phyloP scores from a whole-genome alignment of 768 basidiomycete species.

The Boletus bicolor region DNA sequence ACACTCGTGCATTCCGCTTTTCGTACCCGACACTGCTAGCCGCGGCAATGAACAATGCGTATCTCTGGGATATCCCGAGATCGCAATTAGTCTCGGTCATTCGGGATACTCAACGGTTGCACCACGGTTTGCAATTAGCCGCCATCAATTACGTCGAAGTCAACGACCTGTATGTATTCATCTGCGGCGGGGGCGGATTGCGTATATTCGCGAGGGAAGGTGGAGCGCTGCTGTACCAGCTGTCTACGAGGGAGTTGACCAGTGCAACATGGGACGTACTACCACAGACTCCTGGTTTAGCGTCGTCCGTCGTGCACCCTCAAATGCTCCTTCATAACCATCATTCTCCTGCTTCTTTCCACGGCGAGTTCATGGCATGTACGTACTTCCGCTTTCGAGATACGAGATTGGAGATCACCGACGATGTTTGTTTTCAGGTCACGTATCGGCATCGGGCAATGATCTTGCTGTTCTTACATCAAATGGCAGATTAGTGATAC shows the following conservation, averaged over 20 bases:
- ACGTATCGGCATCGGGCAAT: slow-evolving; percentile 48
- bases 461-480: slow-evolving; percentile 30
- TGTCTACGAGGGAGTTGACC: slow-evolving; percentile 36
- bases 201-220: slow-evolving; percentile 52
- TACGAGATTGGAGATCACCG: background rate
- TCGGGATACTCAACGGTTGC: slow-evolving; percentile 18
- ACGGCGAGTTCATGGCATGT: slow-evolving; percentile 30
- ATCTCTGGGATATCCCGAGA: slow-evolving; percentile 60
- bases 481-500: slow-evolving; percentile 26
- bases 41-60: slow-evolving; percentile 42
- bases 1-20: slow-evolving; percentile 57
- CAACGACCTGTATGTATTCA: slow-evolving; percentile 51
- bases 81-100: slow-evolving; percentile 44
- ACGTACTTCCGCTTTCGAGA: background rate
- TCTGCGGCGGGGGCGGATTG: slow-evolving; percentile 49
- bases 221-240: slow-evolving; percentile 42
- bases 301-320: slow-evolving; percentile 17
- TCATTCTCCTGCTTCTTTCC: background rate
- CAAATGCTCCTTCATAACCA: slow-evolving; percentile 18
- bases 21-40: slow-evolving; percentile 65
- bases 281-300: slow-evolving; percentile 7
- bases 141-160: slow-evolving; percentile 66
- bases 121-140: slow-evolving; percentile 27
- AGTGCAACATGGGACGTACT: slow-evolving; percentile 37
- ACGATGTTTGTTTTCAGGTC: slow-evolving; percentile 25